phyloP scores from a whole-genome alignment of 352 stramenopile genomes.

The Globisporangium polare region DNA sequence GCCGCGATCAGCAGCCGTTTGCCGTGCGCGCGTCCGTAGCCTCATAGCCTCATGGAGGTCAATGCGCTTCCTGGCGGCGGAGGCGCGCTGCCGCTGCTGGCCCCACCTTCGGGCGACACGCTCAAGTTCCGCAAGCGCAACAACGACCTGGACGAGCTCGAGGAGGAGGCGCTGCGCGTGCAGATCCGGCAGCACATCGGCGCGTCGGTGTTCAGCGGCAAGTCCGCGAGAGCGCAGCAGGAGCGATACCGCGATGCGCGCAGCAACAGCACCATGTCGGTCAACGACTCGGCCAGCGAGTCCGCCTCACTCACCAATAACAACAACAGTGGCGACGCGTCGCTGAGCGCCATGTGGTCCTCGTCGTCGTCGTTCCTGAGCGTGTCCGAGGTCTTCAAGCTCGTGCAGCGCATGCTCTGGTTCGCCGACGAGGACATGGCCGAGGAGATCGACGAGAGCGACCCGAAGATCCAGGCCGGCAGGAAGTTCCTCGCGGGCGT shows the following conservation, averaged over 20 bases:
- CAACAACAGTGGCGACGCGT: background rate
- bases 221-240: conserved; percentile 10
- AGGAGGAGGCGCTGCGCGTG: conserved; percentile 40
- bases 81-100: conserved; percentile 27
- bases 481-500: conserved; percentile 56
- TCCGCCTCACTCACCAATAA: conserved; percentile 15
- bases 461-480: conserved; percentile 45
- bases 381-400: conserved; percentile 27
- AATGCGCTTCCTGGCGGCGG: conserved; percentile 5
- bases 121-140: conserved; percentile 34
- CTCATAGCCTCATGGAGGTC: conserved; percentile 21
- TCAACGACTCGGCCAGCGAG: conserved; percentile 12
- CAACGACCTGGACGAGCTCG: conserved; percentile 43
- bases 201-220: conserved; percentile 5
- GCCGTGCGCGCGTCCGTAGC: background rate
- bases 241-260: conserved; percentile 9
- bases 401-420: conserved; percentile 36
- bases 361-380: conserved; percentile 18
- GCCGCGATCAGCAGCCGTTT: background rate
- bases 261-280: conserved; percentile 11
- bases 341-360: conserved; percentile 24
- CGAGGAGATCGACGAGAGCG: conserved; percentile 45
- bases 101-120: conserved; percentile 31
- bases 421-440: conserved; percentile 47
- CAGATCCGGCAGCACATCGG: conserved; percentile 47